Conservation (phyloP, 31 red algal species). For the Asparagopsis taxiformis region DNA sequence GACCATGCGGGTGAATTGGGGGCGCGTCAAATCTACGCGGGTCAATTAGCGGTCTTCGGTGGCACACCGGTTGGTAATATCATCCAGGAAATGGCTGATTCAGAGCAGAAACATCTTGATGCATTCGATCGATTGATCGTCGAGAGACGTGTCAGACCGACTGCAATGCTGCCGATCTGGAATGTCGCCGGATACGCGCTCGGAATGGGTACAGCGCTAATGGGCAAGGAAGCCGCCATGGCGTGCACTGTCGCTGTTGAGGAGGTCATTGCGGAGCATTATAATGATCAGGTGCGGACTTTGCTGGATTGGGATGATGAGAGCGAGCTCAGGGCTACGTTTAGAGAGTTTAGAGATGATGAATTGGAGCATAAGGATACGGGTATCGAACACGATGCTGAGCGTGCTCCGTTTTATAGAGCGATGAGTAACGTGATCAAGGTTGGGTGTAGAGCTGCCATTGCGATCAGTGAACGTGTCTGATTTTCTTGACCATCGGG, state of each 20-base stretch:
- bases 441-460: constrained; percentile 82
- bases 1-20: constrained; percentile 97
- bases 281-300: constrained; percentile 93
- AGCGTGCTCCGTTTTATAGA: constrained; percentile 76
- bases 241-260: constrained; percentile 99
- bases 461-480: constrained; percentile 81
- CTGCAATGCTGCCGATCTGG: constrained; percentile 91
- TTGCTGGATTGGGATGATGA: constrained; percentile 80
- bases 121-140: constrained; percentile 78
- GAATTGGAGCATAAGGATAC: constrained; percentile 98
- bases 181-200: constrained; percentile 88
- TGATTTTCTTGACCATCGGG: no score
- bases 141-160: constrained; percentile 85
- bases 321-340: constrained; percentile 46
- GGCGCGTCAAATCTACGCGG: constrained; percentile 94
- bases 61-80: constrained; percentile 69
- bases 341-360: constrained; percentile 94
- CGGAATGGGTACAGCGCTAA: constrained; percentile 79
- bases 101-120: constrained; percentile 83
- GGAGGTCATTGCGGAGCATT: constrained; percentile 96
- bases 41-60: constrained; percentile 90
- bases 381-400: constrained; percentile 85
- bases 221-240: constrained; percentile 96
- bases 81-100: constrained; percentile 93
- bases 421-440: constrained; percentile 74